Evolutionary conservation across 352 stramenopile genomes (phyloP).

Genomic region (Pythium brachiatum): DNA sequence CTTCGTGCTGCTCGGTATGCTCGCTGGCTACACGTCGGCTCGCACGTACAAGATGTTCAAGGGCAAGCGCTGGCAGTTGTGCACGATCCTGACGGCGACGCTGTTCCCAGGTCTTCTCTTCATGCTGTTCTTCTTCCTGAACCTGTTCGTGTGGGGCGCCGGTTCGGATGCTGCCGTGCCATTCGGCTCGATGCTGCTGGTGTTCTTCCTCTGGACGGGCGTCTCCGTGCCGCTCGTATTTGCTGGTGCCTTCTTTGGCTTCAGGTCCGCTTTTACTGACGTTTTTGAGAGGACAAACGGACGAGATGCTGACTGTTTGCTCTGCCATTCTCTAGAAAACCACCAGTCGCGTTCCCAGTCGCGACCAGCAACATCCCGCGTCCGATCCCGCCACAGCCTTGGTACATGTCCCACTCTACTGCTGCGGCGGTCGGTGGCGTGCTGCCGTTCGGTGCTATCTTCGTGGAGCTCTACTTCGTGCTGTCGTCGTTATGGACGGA

Average conservation of each 20-base stretch:
- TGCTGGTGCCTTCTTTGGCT: conserved; percentile 98
- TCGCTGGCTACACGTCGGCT: conserved; percentile 95
- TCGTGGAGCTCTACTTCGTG: conserved; percentile 99
- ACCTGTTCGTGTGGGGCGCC: conserved; percentile 95
- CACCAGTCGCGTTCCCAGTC: conserved; percentile 94
- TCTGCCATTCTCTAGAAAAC: conserved; percentile 41
- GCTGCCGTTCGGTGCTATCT: conserved; percentile 98
- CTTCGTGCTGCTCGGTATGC: conserved; percentile 96
- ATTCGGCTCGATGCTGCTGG: conserved; percentile 96
- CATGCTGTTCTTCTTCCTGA: conserved; percentile 96
- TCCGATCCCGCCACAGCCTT: conserved; percentile 97
- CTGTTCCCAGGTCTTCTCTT: conserved; percentile 98
- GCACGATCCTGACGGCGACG: conserved; percentile 93
- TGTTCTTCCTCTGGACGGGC: conserved; percentile 99
- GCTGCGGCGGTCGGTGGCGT: conserved; percentile 95
- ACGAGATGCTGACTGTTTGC: conserved; percentile 1
- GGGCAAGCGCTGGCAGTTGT: conserved; percentile 98
- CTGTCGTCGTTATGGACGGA: conserved; percentile 97
- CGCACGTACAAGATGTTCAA: conserved; percentile 99
- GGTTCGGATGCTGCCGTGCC: conserved; percentile 94
- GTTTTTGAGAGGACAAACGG: conserved; percentile 8
- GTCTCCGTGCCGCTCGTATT: conserved; percentile 99
- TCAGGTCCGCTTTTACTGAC: conserved; percentile 71
- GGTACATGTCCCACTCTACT: conserved; percentile 96
- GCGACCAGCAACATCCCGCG: conserved; percentile 98